Evolutionary conservation across 495 filamentous ascomycete genomes (phyloP).

Genomic region (Hypomontagnella submonticulosa): DNA sequence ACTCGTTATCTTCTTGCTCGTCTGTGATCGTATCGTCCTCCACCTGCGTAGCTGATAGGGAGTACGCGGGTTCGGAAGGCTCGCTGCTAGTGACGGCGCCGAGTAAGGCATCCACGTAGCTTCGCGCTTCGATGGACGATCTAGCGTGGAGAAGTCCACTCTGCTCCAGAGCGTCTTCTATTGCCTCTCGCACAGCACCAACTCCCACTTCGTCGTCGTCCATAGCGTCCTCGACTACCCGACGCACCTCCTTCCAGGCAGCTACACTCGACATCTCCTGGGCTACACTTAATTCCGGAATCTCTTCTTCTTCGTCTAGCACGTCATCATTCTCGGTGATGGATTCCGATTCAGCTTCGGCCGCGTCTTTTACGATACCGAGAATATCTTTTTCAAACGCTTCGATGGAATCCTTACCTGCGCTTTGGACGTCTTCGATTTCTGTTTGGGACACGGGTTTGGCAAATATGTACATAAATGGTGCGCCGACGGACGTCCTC

Average conservation of each 20-base stretch:
- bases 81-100: conserved; percentile 49
- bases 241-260: conserved; percentile 65
- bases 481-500: conserved; percentile 58
- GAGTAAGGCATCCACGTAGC: conserved; percentile 55
- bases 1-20: conserved; percentile 26
- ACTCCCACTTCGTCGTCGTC: conserved; percentile 63
- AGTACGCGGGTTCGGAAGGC: conserved; percentile 28
- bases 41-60: conserved; percentile 26
- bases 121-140: conserved; percentile 48
- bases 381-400: conserved; percentile 74
- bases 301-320: conserved; percentile 37
- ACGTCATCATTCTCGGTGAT: conserved; percentile 34
- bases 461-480: conserved; percentile 89
- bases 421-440: conserved; percentile 77
- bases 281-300: conserved; percentile 35
- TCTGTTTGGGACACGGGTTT: conserved; percentile 80
- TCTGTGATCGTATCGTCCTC: conserved; percentile 34
- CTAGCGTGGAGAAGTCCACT: conserved; percentile 55
- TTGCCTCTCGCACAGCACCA: conserved; percentile 54
- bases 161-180: conserved; percentile 57
- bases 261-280: conserved; percentile 43
- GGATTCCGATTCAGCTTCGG: conserved; percentile 36
- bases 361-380: conserved; percentile 53
- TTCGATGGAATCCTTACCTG: conserved; percentile 68
- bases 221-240: conserved; percentile 64